Base-by-base conservation (phyloP, 2,329 filamentous ascomycete species). In the Colletotrichum sp. region DNA sequence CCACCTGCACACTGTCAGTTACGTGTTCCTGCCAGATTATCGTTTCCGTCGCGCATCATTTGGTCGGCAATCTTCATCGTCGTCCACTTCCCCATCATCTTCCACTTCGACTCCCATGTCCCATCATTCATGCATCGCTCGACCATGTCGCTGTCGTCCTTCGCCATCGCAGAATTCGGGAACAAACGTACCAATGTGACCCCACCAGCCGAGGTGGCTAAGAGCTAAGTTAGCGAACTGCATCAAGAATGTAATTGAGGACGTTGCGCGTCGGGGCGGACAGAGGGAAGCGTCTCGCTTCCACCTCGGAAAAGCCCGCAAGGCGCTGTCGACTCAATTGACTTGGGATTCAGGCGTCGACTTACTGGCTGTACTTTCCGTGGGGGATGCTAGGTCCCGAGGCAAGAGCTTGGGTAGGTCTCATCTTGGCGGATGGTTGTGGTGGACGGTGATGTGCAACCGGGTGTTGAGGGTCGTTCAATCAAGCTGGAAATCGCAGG, bases 181-280 rank as follows among this genome's bases (percentile, higher is more conserved):
- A 26, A 14, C 10, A 16, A 58, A 75, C 73, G 43, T 91, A 95
- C 94, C 94, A 79, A 96, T 87, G 81, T 88, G 87, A 82, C 94
- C 94, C 94, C 94, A 96, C 85, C 86, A 86, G 80, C 94, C 94
- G 75, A 96, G 87, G 85, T 89, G 96, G 84, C 94, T 96, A 80
- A 79, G 77, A 24, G 76, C 76, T 70, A 30, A 8, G 75, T 82
- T 65, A 83, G 81, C 74, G 77, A 34, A 8, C 38, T 34, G 28
- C 24, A 68, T 32, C 21, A 3, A 48, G 3, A 72, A 28, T 4
- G 26, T 38, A 62, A 72, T 74, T 68, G 59, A 24, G 16, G 18
- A 3, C 18, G 13, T 24, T 36, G 64, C 64, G 58, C 36, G 16
- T 12, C 55, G 38, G 48, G 43, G 56, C 38, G n/a, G 52, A 38